Base-by-base conservation (phyloP, 1,284 basidiomycete species). In the Ganoderma multipileum region DNA sequence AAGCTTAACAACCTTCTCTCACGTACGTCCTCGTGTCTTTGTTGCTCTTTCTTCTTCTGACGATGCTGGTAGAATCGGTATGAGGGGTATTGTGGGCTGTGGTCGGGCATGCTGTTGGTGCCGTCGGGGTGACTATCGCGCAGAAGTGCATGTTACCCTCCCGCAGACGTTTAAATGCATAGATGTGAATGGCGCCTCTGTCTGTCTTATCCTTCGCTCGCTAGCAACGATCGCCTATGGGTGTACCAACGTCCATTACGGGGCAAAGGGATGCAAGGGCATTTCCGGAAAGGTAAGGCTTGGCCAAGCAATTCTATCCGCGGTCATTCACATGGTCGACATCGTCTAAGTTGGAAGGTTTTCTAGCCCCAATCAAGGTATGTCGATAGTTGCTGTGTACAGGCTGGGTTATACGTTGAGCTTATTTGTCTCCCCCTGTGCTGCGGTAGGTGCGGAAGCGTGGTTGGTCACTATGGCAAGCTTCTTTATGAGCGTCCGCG, bases 1-100 rank as follows among this genome's bases (percentile, higher is more conserved):
- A 64, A 64, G 63, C 63, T 60, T 7, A 60, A 60, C 88, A 88
- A 89, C 74, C 87, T 95, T 77, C 87, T 99, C 65, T 87, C 92
- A 79, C 90, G 95, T 94, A 81, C 81, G 61, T 52, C 47, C 1
- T 3, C 47, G 9, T 4, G 20, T 23, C 8, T 23, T 26, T 11
- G 18, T 42, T 7, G 5, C 12, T 18, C 28, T 28, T 44, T 14
- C 42, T n/a, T 11, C 4, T 38, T 26, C 39, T 67, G 16, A 66
- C 50, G 3, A 16, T 3, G 9, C 30, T 18, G 38, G 14, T 64
- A 72, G 71, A 70, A 66, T 72, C 71, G 12, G 71, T 72, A 66
- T 72, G 61, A 71, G 69, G 28, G 60, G 42, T 23, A 20, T 23
- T 7, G 3, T 23, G 23, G 1, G 7, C 26, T 14, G 52, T 55